Base-by-base conservation (phyloP, 148 eudicot species). In the Vaccinium vitisidaea region DNA sequence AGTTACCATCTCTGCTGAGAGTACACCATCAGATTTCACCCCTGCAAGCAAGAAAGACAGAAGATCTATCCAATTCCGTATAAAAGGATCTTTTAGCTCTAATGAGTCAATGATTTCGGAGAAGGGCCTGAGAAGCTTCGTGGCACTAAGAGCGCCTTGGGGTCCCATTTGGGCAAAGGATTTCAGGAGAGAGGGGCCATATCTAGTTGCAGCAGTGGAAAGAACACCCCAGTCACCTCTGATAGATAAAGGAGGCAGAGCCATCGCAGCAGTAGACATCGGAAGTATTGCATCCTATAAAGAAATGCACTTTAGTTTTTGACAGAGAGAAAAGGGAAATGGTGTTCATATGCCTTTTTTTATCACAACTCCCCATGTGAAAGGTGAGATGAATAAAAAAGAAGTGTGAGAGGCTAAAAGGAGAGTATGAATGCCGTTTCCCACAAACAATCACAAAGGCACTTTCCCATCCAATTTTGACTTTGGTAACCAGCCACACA, bases 1-100 rank as follows among this genome's bases (percentile, higher is more conserved):
- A 89, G 82, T 94, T 94, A 95, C 99, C 99, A 97, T 94, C 94
- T 95, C 99, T 83, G 99, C 99, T 84, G 99, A 95, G 61, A 97
- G 98, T 86, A 97, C 84, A 88, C 99, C 98, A 84, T 95, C 84
- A 85, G 98, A 92, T 94, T 94, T 97, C 89, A 97, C 99, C 86
- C 99, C 99, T 18, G 99, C 98, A 23, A 97, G 93, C 87, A 97
- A 93, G 89, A 97, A 97, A 84, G 99, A 86, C 14, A 97, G 91
- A 88, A 97, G 98, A 88, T 97, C 99, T 83, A 97, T 91, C 99
- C 98, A 97, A 84, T 95, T 97, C 74, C 98, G 90, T 39, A 97
- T 89, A 88, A 97, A 97, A 71, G 98, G 98, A 86, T 97, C 96
- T 84, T 94, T 97, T 13, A 97, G 87, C 59, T 87, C 92, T 86